Conservation (phyloP, 768 basidiomycete species). For the Lactarius trivialis region DNA sequence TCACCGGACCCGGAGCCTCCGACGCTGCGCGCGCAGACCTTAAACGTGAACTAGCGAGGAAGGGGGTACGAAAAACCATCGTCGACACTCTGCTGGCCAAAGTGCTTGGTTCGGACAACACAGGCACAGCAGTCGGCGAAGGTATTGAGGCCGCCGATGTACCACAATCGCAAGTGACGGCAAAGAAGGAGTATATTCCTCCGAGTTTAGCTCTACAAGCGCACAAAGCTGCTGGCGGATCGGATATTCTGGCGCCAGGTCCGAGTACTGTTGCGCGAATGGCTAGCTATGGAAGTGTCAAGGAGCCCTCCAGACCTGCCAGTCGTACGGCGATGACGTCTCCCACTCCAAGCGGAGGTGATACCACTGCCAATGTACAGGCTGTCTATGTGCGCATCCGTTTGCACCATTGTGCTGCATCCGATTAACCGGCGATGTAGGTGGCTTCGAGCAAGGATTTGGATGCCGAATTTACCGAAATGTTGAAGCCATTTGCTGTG, state of each 20-base stretch:
- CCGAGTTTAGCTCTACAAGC: constrained; percentile 61
- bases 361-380: constrained; percentile 43
- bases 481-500: constrained; percentile 79
- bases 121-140: constrained; percentile 41
- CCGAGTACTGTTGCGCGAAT: constrained; percentile 36
- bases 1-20: constrained; percentile 74
- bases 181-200: constrained; percentile 59
- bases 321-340: constrained; percentile 51
- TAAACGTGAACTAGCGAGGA: constrained; percentile 85
- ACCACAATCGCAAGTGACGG: constrained; percentile 25
- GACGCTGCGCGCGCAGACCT: constrained; percentile 88
- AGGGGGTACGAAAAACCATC: constrained; percentile 81
- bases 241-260: constrained; percentile 23
- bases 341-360: constrained; percentile 36
- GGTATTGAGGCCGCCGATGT: constrained; percentile 56
- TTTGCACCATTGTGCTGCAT: not conserved
- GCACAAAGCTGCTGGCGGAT: constrained; percentile 35
- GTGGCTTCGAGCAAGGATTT: constrained; percentile 82
- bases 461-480: constrained; percentile 74
- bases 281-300: constrained; percentile 43
- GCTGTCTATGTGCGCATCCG: constrained; percentile 58
- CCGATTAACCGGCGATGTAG: constrained; percentile 31
- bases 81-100: constrained; percentile 71
- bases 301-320: constrained; percentile 46
- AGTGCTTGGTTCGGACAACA: constrained; percentile 43